phyloP scores from a whole-genome alignment of 2,329 filamentous ascomycete genomes.

The Penicillium sp. region DNA sequence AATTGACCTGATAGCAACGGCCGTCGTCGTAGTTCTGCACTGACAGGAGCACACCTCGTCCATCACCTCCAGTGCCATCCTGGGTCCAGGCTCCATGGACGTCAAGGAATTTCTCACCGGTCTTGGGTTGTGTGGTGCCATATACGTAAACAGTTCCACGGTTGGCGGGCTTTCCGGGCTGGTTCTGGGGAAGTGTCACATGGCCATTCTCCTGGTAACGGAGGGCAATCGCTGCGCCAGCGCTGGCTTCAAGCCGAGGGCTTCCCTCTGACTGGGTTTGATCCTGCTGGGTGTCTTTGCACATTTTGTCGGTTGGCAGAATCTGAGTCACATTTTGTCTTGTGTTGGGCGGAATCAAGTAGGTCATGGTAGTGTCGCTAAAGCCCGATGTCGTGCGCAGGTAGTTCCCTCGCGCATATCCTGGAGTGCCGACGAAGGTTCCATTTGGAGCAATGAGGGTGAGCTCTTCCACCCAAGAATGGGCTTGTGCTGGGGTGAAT shows the following conservation, averaged over 20 bases:
- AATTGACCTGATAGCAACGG: constrained; percentile 79
- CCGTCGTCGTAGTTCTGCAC: constrained; percentile 85
- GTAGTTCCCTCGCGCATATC: constrained; percentile 72
- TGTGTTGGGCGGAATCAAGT: constrained; percentile 60
- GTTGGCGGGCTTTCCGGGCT: constrained; percentile 60
- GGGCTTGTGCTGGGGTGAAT: constrained; percentile 48
- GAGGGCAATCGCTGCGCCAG: constrained; percentile 64
- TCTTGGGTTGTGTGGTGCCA: constrained; percentile 61
- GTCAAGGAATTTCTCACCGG: constrained; percentile 57
- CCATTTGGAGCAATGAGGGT: constrained; percentile 70
- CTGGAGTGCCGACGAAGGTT: constrained; percentile 65
- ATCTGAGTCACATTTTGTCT: constrained; percentile 50
- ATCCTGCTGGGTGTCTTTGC: constrained; percentile 62
- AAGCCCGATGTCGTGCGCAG: constrained; percentile 57
- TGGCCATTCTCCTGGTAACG: constrained; percentile 75
- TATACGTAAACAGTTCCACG: constrained; percentile 74
- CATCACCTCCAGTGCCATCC: constrained; percentile 77
- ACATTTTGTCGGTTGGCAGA: constrained; percentile 56
- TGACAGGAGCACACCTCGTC: constrained; percentile 70
- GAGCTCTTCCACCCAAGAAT: constrained; percentile 81
- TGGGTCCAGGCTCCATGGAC: constrained; percentile 76
- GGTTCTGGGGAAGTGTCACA: constrained; percentile 59
- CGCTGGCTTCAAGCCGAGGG: constrained; percentile 60
- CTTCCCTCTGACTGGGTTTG: constrained; percentile 58
- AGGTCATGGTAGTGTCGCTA: constrained; percentile 58